These are phyloP conservation scores for Coemansia sp. DNA, from an alignment of 192 early-diverging fungal species.

Conservation along the genomic window DNA sequence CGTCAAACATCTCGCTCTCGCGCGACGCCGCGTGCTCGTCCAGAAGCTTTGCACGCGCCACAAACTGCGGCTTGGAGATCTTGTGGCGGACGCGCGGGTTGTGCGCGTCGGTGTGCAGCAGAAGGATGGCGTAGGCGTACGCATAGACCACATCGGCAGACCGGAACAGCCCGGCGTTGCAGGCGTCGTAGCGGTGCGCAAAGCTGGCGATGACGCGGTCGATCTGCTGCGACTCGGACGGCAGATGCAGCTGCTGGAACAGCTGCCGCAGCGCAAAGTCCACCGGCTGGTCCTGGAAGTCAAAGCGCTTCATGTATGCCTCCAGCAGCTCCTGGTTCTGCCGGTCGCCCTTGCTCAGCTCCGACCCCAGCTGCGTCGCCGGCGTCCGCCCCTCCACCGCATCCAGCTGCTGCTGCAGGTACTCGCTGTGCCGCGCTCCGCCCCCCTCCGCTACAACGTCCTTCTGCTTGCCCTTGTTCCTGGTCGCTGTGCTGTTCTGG, in stretches of 20 bases:
- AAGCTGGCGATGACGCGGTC: slow-evolving; percentile 77
- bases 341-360: slow-evolving; percentile 58
- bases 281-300: slow-evolving; percentile 63
- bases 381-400: slow-evolving; percentile 33
- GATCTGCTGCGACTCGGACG: slow-evolving; percentile 82
- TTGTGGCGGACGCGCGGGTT: slow-evolving; percentile 77
- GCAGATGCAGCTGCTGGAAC: slow-evolving; percentile 69
- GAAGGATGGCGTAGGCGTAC: slow-evolving; percentile 75
- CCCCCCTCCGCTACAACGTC: neutral
- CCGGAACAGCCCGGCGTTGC: slow-evolving; percentile 65
- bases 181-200: slow-evolving; percentile 67
- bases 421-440: slow-evolving; percentile 24
- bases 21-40: slow-evolving; percentile 56
- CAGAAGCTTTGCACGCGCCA: slow-evolving; percentile 66
- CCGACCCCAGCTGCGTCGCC: slow-evolving; percentile 54
- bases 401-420: slow-evolving; percentile 39
- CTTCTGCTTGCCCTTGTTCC: slow-evolving; percentile 1
- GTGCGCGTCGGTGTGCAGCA: slow-evolving; percentile 86
- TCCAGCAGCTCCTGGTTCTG: slow-evolving; percentile 60
- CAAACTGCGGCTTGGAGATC: slow-evolving; percentile 81
- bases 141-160: slow-evolving; percentile 70
- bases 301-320: slow-evolving; percentile 61
- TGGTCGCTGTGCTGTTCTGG: neutral
- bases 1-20: slow-evolving; percentile 59
- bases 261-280: slow-evolving; percentile 72